Base-by-base conservation (phyloP, 257 asterid species). In the Solanum raphanifolium region DNA sequence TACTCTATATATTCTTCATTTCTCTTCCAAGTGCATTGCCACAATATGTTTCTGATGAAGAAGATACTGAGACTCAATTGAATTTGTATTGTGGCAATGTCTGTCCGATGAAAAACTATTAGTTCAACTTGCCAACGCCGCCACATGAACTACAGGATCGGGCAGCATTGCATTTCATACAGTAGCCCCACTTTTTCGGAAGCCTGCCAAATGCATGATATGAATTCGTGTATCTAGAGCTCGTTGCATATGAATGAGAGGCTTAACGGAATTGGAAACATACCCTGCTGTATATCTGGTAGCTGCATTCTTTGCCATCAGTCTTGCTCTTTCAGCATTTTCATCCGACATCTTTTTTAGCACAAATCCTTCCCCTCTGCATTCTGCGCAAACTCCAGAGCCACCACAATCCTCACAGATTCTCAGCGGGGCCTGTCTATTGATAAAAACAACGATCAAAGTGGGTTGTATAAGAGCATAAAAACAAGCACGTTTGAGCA, bases 271-370 rank as follows among this genome's bases (percentile, higher is more conserved):
- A 43, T n/a, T 34, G 58, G 87, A 58, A 79, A 87, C 83, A 23
- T 91, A 95, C 98, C 98, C 98, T 76, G 98, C 98, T 32, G 98
- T 95, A 91, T 95, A 95, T 94, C 98, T 92, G 52, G 98, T 95
- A 38, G 98, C 98, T 39, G 92, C 93, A 68, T 94, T 92, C 88
- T 90, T 93, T 9, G 99, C 92, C 93, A 88, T 91, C 91, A 93
- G 39, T 89, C 99, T 93, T 82, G 97, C 98, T 89, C 88, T 92
- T 88, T 95, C 97, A 11, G 98, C 98, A 21, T 87, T 94, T 88
- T 91, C 91, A 1, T 94, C 95, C 0, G 98, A 92, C 90, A 94
- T 43, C 90, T 91, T 93, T 93, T 94, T 96, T 8, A 94, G 91
- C 89, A 95, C 96, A 87, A 94, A 95, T 39, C 98, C 98, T 93